These are phyloP conservation scores for Coemansia sp. DNA, from an alignment of 371 early-diverging fungal genomes.

Conservation along the genomic window DNA sequence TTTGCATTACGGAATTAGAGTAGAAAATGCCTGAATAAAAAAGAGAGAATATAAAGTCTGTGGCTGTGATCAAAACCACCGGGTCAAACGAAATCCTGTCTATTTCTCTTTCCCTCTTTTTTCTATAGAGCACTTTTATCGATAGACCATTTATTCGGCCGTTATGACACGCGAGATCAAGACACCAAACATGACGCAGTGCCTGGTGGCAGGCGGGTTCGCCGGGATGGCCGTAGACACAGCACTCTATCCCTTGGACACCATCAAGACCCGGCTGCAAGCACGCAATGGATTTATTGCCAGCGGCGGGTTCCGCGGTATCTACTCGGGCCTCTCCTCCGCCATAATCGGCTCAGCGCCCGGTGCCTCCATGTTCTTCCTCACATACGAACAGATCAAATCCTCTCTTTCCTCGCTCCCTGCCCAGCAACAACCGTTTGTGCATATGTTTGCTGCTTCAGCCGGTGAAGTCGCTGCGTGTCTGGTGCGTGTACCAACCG, in stretches of 20 bases:
- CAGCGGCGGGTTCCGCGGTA: constrained; percentile 88
- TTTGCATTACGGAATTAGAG: too few species aligned
- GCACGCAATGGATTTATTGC: constrained; percentile 82
- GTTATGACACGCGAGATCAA: constrained; percentile 18
- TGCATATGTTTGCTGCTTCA: constrained; percentile 89
- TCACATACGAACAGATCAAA: constrained; percentile 86
- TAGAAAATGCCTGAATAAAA: too few species aligned
- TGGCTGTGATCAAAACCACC: too few species aligned
- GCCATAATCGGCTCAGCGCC: constrained; percentile 94
- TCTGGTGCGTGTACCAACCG: constrained; percentile 91
- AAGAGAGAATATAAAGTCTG: too few species aligned
- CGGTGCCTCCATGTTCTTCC: constrained; percentile 88
- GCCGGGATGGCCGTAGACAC: constrained; percentile 88
- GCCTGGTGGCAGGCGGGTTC: constrained; percentile 66
- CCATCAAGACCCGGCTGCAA: constrained; percentile 90
- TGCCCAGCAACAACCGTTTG: constrained; percentile 56
- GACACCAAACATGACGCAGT: constrained; percentile 37
- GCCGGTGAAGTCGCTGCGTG: constrained; percentile 94
- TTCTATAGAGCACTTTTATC: neutral
- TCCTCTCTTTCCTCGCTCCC: constrained; percentile 31
- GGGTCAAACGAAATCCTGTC: too few species aligned
- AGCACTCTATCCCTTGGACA: constrained; percentile 87
- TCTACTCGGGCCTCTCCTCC: constrained; percentile 89
- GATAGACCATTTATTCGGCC: too few species aligned
- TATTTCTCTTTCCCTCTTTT: neutral